phyloP scores from a whole-genome alignment of 805 yeast genomes.

The Ogataea nakhonphanomensis region DNA sequence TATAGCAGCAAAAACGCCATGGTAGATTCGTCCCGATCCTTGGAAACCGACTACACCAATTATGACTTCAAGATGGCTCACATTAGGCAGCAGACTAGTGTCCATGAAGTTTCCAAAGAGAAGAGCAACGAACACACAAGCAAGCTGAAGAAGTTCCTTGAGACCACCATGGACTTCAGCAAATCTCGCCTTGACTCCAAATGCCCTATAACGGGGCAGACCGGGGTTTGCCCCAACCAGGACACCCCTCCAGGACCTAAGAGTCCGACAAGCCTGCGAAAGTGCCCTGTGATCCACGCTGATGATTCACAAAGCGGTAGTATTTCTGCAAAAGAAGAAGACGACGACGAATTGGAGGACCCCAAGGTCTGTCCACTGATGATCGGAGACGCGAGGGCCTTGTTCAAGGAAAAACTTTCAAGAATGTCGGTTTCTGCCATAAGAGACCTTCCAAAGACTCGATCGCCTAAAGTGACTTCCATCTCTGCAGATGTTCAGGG shows the following conservation, averaged over 20 bases:
- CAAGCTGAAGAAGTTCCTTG: slow-evolving; percentile 32
- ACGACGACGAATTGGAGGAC: slow-evolving; percentile 31
- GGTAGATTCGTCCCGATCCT: slow-evolving; percentile 29
- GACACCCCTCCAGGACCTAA: slow-evolving; percentile 3
- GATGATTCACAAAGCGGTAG: slow-evolving; percentile 12
- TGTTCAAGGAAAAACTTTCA: slow-evolving; percentile 35
- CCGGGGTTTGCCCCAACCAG: slow-evolving; percentile 25
- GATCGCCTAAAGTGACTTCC: slow-evolving; percentile 24
- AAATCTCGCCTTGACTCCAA: slow-evolving; percentile 7
- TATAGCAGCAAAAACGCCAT: slow-evolving; percentile 31
- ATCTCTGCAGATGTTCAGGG: slow-evolving; percentile 25
- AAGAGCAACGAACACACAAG: slow-evolving; percentile 31
- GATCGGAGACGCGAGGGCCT: slow-evolving; percentile 41
- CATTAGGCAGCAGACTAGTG: slow-evolving; percentile 18
- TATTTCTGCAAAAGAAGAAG: slow-evolving; percentile 13
- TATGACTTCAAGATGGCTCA: slow-evolving; percentile 28
- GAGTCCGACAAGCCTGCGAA: slow-evolving; percentile 14
- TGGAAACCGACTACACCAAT: slow-evolving; percentile 32
- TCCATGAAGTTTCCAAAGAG: slow-evolving; percentile 20
- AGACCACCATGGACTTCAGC: slow-evolving; percentile 22
- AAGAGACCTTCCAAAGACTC: slow-evolving; percentile 23
- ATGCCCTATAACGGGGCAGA: slow-evolving; percentile 27
- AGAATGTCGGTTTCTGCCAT: slow-evolving; percentile 32
- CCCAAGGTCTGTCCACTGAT: slow-evolving; percentile 44
- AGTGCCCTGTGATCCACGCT: slow-evolving; percentile 29